Percentiles rank a stretch among this genome's conserved stretches.
Evolutionary conservation across 495 filamentous ascomycete species (phyloP).

Genomic region (Penicillium verhagenii): DNA sequence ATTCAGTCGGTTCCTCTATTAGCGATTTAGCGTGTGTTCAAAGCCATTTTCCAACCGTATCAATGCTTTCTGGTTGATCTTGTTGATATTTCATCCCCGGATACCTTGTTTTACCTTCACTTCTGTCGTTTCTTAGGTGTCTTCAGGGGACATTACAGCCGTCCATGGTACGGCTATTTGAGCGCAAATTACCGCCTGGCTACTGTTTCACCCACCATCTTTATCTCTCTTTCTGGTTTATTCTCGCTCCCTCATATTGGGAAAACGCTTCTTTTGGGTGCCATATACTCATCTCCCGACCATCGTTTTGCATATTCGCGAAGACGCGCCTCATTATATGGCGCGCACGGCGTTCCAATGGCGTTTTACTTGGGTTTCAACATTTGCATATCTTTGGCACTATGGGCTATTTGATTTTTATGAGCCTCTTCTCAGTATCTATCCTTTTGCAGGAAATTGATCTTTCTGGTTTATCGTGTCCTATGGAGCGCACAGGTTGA

Average conservation of each 20-base stretch:
- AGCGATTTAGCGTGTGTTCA: slow-evolving; percentile 27
- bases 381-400: not conserved
- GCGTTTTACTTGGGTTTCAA: slow-evolving; percentile 5
- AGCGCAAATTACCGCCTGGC: not conserved
- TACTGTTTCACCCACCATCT: not conserved
- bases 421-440: no score
- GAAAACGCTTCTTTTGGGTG: not conserved
- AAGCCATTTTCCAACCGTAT: slow-evolving; percentile 12
- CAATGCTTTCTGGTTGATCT: not conserved
- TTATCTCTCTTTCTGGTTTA: not conserved
- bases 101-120: not conserved
- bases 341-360: slow-evolving; percentile 20
- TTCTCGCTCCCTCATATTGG: not conserved
- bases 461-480: not conserved
- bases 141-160: not conserved
- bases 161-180: not conserved
- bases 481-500: not conserved
- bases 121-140: not conserved
- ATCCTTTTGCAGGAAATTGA: not conserved
- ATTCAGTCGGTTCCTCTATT: slow-evolving; percentile 8
- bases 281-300: not conserved
- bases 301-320: slow-evolving; percentile 17
- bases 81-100: not conserved
- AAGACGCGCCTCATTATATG: not conserved
- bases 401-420: no score